Evolutionary conservation across 2,329 filamentous ascomycete species (phyloP).

Genomic region (Alternaria sp.): DNA sequence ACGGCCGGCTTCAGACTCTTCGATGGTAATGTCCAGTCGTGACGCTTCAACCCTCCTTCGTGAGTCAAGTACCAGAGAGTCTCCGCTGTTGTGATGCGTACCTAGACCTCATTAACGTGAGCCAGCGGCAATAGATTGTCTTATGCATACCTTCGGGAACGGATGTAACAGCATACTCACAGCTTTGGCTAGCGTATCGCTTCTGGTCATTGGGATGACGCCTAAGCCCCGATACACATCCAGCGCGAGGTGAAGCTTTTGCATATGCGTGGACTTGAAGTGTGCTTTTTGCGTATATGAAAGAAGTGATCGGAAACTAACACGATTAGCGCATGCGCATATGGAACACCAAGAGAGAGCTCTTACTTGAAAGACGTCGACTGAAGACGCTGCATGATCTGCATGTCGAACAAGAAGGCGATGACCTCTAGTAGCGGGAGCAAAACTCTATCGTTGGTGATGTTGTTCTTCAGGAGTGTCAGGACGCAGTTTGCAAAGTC

Average conservation of each 20-base stretch:
- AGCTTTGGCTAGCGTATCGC: slow-evolving; percentile 71
- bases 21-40: slow-evolving; percentile 33
- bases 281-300: slow-evolving; percentile 76
- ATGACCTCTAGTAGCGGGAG: slow-evolving; percentile 79
- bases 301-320: slow-evolving; percentile 66
- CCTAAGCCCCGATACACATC: slow-evolving; percentile 78
- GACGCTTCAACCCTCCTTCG: slow-evolving; percentile 42
- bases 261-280: slow-evolving; percentile 81
- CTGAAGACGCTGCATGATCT: slow-evolving; percentile 49
- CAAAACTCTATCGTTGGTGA: slow-evolving; percentile 69
- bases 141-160: slow-evolving; percentile 70
- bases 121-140: neutral
- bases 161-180: slow-evolving; percentile 78
- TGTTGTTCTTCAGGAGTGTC: slow-evolving; percentile 35
- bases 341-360: no score
- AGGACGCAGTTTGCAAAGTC: slow-evolving; percentile 35
- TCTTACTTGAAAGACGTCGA: slow-evolving; percentile 61
- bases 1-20: slow-evolving; percentile 42
- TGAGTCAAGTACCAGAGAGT: slow-evolving; percentile 48
- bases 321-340: neutral
- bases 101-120: slow-evolving; percentile 15
- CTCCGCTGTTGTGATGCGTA: slow-evolving; percentile 50
- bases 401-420: slow-evolving; percentile 68
- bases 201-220: slow-evolving; percentile 55
- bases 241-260: slow-evolving; percentile 80